Percentiles rank a stretch among this genome's conserved stretches.
These are phyloP conservation scores for Fusarium goolgardi DNA, from an alignment of 2,329 filamentous ascomycete genomes.

Conservation along the genomic window DNA sequence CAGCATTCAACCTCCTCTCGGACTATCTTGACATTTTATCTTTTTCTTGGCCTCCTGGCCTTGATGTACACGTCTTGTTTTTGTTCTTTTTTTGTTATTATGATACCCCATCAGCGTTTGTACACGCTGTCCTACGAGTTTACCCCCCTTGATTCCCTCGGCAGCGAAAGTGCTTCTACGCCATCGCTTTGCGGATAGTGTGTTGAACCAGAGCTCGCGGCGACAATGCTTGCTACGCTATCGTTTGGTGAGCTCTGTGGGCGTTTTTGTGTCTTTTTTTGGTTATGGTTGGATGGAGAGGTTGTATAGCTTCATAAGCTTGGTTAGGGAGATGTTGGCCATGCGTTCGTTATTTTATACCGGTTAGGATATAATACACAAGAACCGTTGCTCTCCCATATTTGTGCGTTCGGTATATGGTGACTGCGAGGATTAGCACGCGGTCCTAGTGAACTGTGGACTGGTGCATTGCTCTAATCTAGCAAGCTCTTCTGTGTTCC, in stretches of 20 bases:
- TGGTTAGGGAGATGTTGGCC: conserved; percentile 4
- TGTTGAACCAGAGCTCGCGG: conserved; percentile 61
- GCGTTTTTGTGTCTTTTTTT: conserved; percentile 54
- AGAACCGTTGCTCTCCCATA: conserved; percentile 31
- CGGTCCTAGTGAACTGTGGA: background rate
- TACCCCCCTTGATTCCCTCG: conserved; percentile 52
- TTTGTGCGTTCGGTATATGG: background rate
- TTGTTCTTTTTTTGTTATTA: conserved; percentile 45
- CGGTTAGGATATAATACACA: conserved; percentile 19
- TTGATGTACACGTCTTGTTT: conserved; percentile 40
- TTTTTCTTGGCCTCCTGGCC: conserved; percentile 24
- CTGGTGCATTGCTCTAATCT: background rate
- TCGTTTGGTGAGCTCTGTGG: conserved; percentile 62
- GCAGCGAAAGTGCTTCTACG: conserved; percentile 67
- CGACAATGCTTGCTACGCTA: conserved; percentile 68
- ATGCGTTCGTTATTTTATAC: background rate
- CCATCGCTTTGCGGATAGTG: conserved; percentile 65
- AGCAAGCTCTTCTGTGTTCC: background rate
- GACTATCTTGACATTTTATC: conserved; percentile 26
- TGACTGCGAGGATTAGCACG: too few relatives aligned
- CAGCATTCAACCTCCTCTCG: conserved; percentile 10
- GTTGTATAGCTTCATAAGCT: background rate
- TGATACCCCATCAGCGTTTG: conserved; percentile 61
- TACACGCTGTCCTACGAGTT: conserved; percentile 59
- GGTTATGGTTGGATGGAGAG: background rate